phyloP scores from a whole-genome alignment of 129 eudicot species.

The Dittrichia graveolens region DNA sequence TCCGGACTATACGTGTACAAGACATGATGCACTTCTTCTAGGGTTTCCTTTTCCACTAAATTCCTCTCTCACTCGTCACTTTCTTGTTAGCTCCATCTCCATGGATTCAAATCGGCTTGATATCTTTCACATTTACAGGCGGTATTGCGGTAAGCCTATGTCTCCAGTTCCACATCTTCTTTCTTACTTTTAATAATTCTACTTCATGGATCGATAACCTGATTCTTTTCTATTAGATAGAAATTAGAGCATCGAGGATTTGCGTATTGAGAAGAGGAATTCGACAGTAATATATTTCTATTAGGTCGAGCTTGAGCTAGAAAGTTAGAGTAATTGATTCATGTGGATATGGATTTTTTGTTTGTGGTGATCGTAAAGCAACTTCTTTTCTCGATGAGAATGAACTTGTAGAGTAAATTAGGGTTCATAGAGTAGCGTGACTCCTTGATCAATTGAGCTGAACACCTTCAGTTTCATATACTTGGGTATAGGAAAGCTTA shows the following conservation, averaged over 20 bases:
- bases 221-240: neutral
- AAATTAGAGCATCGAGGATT: neutral
- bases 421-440: neutral
- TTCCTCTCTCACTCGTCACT: neutral
- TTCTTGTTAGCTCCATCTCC: constrained; percentile 29
- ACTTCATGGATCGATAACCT: neutral
- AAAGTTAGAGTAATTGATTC: neutral
- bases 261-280: neutral
- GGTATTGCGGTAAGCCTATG: constrained; percentile 47
- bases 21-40: neutral
- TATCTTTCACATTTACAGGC: constrained; percentile 56
- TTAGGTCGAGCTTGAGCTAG: neutral
- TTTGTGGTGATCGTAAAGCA: too few relatives aligned
- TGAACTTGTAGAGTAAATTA: neutral
- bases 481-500: neutral
- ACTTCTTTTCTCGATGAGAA: too few relatives aligned
- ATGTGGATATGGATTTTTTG: neutral
- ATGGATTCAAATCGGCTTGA: constrained; percentile 51
- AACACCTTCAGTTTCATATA: neutral
- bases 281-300: neutral
- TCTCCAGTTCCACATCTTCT: neutral
- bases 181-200: constrained; percentile 7
- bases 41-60: neutral
- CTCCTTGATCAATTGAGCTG: constrained; percentile 1
- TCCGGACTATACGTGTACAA: neutral